phyloP scores from a whole-genome alignment of 768 basidiomycete species.

The Neoboletus brunneissimus region DNA sequence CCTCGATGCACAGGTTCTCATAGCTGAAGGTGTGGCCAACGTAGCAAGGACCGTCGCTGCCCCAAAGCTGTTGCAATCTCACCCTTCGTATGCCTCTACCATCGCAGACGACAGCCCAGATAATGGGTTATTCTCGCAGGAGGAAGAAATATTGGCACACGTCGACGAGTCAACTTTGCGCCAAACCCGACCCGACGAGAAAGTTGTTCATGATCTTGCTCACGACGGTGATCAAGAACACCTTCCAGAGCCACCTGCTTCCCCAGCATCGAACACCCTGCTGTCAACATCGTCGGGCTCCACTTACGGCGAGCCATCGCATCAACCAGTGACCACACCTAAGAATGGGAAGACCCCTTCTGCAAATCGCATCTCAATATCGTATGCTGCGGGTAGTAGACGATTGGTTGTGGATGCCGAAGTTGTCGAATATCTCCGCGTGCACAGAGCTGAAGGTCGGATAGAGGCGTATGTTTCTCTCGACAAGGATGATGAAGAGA shows the following conservation, averaged over 20 bases:
- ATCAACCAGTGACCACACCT: conserved; percentile 26
- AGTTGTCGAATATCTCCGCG: conserved; percentile 74
- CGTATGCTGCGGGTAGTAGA: conserved; percentile 86
- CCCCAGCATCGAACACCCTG: conserved; percentile 51
- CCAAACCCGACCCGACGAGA: conserved; percentile 16
- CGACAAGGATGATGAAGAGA: conserved; percentile 50
- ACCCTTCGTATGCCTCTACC: conserved; percentile 50
- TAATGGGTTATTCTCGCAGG: conserved; percentile 26
- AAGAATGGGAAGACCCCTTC: conserved; percentile 55
- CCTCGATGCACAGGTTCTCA: conserved; percentile 42
- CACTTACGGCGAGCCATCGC: conserved; percentile 45
- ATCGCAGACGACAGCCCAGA: conserved; percentile 46
- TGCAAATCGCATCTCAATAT: conserved; percentile 88
- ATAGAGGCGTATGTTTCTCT: conserved; percentile 78
- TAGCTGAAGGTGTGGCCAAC: neutral
- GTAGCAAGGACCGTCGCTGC: conserved; percentile 6
- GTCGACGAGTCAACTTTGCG: conserved; percentile 24
- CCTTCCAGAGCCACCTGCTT: conserved; percentile 58
- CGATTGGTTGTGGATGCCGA: conserved; percentile 88
- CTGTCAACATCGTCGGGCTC: conserved; percentile 32
- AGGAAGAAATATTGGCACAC: conserved; percentile 23
- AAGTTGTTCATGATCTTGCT: conserved; percentile 9
- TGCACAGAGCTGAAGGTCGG: conserved; percentile 78
- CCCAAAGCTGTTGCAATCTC: conserved; percentile 39
- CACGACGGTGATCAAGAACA: conserved; percentile 41